Evolutionary conservation across 1,284 basidiomycete genomes (phyloP).

Genomic region (Entoloma clypeatum): DNA sequence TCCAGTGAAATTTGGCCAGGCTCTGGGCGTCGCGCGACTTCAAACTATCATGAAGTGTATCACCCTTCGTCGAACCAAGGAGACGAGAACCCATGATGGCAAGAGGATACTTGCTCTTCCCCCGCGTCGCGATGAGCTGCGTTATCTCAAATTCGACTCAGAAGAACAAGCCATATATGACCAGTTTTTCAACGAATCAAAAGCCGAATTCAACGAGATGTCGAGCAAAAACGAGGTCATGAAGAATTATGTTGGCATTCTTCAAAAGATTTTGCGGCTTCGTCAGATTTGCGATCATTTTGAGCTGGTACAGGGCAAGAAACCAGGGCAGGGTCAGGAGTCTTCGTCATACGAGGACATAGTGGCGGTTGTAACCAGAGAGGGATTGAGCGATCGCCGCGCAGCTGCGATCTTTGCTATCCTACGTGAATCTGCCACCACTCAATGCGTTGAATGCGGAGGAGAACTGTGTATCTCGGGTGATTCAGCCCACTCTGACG

Average conservation of each 20-base stretch:
- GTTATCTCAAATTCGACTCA: conserved; percentile 80
- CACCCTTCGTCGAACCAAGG: conserved; percentile 94
- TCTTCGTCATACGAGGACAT: conserved; percentile 68
- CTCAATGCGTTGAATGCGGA: conserved; percentile 86
- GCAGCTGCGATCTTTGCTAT: conserved; percentile 80
- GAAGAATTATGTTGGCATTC: conserved; percentile 97
- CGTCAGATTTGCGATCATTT: conserved; percentile 98
- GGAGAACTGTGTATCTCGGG: conserved; percentile 61
- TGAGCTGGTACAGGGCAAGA: conserved; percentile 84
- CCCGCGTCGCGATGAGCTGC: conserved; percentile 80
- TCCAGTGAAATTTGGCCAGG: conserved; percentile 88
- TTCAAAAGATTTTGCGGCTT: conserved; percentile 92
- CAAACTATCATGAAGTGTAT: conserved; percentile 98
- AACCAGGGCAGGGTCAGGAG: conserved; percentile 37
- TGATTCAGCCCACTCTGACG: conserved; percentile 47
- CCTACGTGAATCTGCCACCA: conserved; percentile 80
- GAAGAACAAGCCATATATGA: conserved; percentile 88
- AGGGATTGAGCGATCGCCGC: conserved; percentile 77
- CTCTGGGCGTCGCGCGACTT: conserved; percentile 88
- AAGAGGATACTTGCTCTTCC: conserved; percentile 84
- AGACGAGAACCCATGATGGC: conserved; percentile 79
- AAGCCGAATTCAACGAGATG: conserved; percentile 87
- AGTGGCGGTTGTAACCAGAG: conserved; percentile 65
- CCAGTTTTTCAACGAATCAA: conserved; percentile 82
- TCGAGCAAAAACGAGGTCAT: conserved; percentile 86